Evolutionary conservation across 2,329 filamentous ascomycete species (phyloP), one percentile per base, ranked within the genome.

Genomic region (Hypoxylon sp.): DNA sequence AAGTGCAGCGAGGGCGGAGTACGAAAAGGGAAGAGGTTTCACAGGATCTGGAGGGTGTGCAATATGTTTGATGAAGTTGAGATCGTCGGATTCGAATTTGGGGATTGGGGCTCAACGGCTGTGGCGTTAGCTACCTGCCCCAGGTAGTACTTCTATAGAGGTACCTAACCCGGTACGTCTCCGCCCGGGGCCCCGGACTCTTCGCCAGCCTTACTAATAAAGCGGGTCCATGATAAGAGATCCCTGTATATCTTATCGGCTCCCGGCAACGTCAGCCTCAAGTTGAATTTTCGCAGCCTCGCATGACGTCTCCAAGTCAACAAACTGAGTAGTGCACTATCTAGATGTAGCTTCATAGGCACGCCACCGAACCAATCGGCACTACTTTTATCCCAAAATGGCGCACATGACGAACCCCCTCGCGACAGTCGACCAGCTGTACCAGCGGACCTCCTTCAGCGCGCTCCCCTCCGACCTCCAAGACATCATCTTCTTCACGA

Each of bases 361-460:
- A 31, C 17, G 2, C 27, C 2, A 17, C 8, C 6, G 17, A 10
- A 10, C 13, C 22, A 25, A 31, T 48, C 35, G 25, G 20, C 6
- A 22, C 20, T 22, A 1, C 17, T 7, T 11, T 20, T 27, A 58
- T n/a, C 30, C 8, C 7, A 22, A 22, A 5, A 90, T 90, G 88
- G 81, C 86, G 31, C 86, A 89, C 73, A 85, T 95, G 73, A 85
- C 87, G 6, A 95, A 95, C 70, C 88, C 92, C 22, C 85, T 95
- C 54, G 92, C 90, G 14, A 91, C 91, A 31, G 83, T 89, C n/a
- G 85, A 88, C 35, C 92, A 95, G 79, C 85, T 96, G 13, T 87
- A 86, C 71, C 78, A 85, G 77, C 81, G 87, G 75, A 77, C 86
- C 72, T 78, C 86, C 65, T 79, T 90, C 81, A 79, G 88, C 81